phyloP scores from a whole-genome alignment of 2,329 filamentous ascomycete genomes.

The Fusarium sp. region DNA sequence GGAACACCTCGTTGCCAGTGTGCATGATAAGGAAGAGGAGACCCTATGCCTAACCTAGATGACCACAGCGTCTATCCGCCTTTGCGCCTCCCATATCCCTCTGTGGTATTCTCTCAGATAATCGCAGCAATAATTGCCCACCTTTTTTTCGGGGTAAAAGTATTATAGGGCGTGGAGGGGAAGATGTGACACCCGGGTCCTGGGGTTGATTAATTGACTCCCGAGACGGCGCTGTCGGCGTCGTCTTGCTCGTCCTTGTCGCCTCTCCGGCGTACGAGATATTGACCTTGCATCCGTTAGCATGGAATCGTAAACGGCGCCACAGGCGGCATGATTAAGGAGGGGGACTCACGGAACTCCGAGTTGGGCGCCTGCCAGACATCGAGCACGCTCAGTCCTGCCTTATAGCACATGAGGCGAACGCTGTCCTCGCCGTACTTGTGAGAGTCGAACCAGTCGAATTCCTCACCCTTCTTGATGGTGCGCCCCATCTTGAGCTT shows the following conservation, averaged over 20 bases:
- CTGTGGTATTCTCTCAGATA: slow-evolving; percentile 29
- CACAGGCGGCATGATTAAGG: not conserved
- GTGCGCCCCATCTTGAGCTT: slow-evolving; percentile 39
- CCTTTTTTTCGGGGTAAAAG: slow-evolving; percentile 39
- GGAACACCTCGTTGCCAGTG: slow-evolving; percentile 52
- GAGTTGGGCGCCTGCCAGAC: slow-evolving; percentile 53
- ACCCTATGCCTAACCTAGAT: slow-evolving; percentile 54
- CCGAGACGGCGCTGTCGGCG: slow-evolving; percentile 53
- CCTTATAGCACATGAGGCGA: slow-evolving; percentile 53
- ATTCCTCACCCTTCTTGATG: slow-evolving; percentile 49
- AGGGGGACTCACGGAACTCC: slow-evolving; percentile 50
- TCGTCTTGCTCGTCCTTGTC: slow-evolving; percentile 49
- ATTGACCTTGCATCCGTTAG: slow-evolving; percentile 49
- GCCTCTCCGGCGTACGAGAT: slow-evolving; percentile 50
- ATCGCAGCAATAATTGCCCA: slow-evolving; percentile 42
- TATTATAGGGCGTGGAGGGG: slow-evolving; percentile 27
- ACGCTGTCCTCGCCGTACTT: slow-evolving; percentile 54
- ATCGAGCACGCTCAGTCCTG: slow-evolving; percentile 51
- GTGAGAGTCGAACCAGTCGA: slow-evolving; percentile 59
- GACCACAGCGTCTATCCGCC: slow-evolving; percentile 29
- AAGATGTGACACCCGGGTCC: slow-evolving; percentile 16
- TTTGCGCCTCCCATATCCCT: slow-evolving; percentile 16
- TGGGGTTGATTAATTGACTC: slow-evolving; percentile 35
- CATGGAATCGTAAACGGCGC: slow-evolving; percentile 19
- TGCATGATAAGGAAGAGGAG: slow-evolving; percentile 49